phyloP scores from a whole-genome alignment of 1,139 yeast species.

The Geotrichum siamense region DNA sequence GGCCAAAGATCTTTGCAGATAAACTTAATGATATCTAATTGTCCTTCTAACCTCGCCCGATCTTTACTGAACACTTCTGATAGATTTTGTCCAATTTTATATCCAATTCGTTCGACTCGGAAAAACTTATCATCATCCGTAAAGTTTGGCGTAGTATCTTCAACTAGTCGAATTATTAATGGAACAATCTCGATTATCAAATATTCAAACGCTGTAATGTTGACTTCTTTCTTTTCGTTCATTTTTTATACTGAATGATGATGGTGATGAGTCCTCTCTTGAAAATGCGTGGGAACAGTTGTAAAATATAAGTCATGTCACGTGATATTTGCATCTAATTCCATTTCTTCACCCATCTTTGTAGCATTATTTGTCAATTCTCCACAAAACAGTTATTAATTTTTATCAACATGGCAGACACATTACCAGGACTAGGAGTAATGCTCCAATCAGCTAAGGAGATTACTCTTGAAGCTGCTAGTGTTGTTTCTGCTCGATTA shows the following conservation, averaged over 20 bases:
- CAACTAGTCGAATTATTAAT: slow-evolving; percentile 52
- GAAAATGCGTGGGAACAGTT: neutral
- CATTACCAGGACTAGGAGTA: slow-evolving; percentile 42
- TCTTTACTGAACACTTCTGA: slow-evolving; percentile 65
- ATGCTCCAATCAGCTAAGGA: slow-evolving; percentile 77
- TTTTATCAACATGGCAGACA: slow-evolving; percentile 47
- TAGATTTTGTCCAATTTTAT: slow-evolving; percentile 62
- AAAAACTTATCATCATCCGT: slow-evolving; percentile 48
- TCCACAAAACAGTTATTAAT: no score
- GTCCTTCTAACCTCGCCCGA: slow-evolving; percentile 46
- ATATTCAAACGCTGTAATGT: slow-evolving; percentile 47
- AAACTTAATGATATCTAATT: slow-evolving; percentile 80
- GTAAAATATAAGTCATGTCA: no score
- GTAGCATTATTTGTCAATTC: no score
- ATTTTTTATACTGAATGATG: neutral
- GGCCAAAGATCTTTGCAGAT: slow-evolving; percentile 91
- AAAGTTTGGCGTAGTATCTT: slow-evolving; percentile 31
- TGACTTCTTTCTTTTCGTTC: slow-evolving; percentile 32
- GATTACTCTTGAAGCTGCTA: slow-evolving; percentile 74
- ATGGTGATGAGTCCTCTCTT: neutral
- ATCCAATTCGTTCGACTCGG: slow-evolving; percentile 65
- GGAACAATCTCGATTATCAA: slow-evolving; percentile 74
- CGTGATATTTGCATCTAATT: no score
- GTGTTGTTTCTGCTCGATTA: slow-evolving; percentile 58
- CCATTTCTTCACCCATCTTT: no score